Base-by-base conservation (phyloP, 495 filamentous ascomycete genomes). In the Xylaria castorea region DNA sequence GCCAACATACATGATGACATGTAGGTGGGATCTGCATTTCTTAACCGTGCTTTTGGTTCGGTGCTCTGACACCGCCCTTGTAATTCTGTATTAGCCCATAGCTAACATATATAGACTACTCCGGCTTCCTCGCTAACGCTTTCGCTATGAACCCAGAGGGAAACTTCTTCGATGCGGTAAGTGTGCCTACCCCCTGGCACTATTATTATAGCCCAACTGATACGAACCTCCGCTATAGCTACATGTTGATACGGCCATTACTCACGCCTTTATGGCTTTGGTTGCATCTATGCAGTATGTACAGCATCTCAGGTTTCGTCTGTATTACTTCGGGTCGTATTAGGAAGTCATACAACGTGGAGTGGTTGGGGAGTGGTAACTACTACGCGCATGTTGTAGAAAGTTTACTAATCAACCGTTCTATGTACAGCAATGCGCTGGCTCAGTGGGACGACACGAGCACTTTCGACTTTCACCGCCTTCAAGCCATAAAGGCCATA, bases 141-240 rank as follows among this genome's bases (percentile, higher is more conserved):
- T 79, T 79, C 48, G 77, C 77, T 34, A 79, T 79, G 77, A 79
- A 79, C n/a, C 77, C 77, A 1, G 74, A 79, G 66, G 77, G 77
- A 14, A 78, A 75, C 27, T 79, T 76, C 72, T 72, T 79, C 34
- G 74, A 79, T 65, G 74, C 76, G 6, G 77, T 79, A 34, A 75
- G 72, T 66, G 14, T 53, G 9, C 3, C 46, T 38, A 50, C 3
- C 34, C 22, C 14, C 38, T 27, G 16, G 14, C 14, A 34, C 32
- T 40, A 3, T 30, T 5, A 32, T 25, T 27, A 22, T 7, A 40
- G 55, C 50, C 8, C 18, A n/a, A 46, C 16, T 2, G 27, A 50
- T 20, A 25, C 62, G 72, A 62, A 75, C n/a, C 40, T 9, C n/a
- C 14, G 27, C 12, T 18, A 67, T 61, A 79, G 77, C 70, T 79